Base-by-base conservation (phyloP, 371 early-diverging fungal genomes). In the Actinomucor elegans region DNA sequence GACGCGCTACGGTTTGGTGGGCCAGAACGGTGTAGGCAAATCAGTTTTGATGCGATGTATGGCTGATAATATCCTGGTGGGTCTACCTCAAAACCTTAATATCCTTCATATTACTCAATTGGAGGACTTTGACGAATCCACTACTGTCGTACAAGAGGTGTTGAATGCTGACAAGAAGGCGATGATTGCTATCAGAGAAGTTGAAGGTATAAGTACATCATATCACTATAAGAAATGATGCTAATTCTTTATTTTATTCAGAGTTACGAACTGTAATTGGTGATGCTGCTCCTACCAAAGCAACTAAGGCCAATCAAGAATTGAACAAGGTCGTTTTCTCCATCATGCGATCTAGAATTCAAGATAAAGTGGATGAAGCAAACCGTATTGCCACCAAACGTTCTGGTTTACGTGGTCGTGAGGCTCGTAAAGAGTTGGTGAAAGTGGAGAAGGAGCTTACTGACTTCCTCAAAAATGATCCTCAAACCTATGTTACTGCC, bases 21-120 rank as follows among this genome's bases (percentile, higher is more conserved):
- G 96, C 5, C 78, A 85, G 41, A 97, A 95, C 71, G 96, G 98
- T 18, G 81, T 83, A n/a, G 98, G 96, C 6, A 97, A 96, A 67
- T 88, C 93, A 27, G 88, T 90, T 1, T 69, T 97, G 40, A 76
- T 97, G 48, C 80, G 75, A 48, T 79, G 83, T 17, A 79, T 94
- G 41, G 91, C 83, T 11, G 73, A 87, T 40, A 81, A 83, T 20
- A 69, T 75, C n/a, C 59, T 96, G 42, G 76, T 90, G 34, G 94
- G 94, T 5, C 79, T 92, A 37, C 94, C 94, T 0, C 79, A 73
- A 45, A 91, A 90, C 61, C 48, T 93, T 20, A 60, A 75, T 21
- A 89, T 93, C 3, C 79, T 94, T 18, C 87, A 90, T 57, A 88
- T 98, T 43, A 85, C 87, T 51, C 89, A 91, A 44, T 48, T 89